These are phyloP conservation scores for Umbilicaria muhlenbergii DNA, from an alignment of 495 filamentous ascomycete genomes.

Conservation along the genomic window DNA sequence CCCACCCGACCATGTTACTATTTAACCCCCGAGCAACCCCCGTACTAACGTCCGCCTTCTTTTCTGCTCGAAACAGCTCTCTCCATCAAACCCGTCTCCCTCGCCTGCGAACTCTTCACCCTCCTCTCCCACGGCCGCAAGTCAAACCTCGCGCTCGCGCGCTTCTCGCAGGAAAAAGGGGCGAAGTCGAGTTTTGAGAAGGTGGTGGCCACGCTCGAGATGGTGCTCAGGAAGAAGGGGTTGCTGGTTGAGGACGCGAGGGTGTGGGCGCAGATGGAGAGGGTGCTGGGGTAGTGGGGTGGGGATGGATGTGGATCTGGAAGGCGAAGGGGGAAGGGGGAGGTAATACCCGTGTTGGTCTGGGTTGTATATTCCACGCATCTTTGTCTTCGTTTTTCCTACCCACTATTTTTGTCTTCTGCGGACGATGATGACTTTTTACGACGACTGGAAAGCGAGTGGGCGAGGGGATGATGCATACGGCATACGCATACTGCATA, in stretches of 20 bases:
- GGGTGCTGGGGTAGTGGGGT: constrained; percentile 8
- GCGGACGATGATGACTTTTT: no score
- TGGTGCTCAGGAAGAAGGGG: constrained; percentile 38
- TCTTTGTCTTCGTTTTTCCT: no score
- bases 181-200: constrained; percentile 72
- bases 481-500: no score
- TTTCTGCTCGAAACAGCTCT: no score
- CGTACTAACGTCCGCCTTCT: background rate
- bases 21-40: background rate
- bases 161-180: constrained; percentile 76
- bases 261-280: constrained; percentile 6
- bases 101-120: constrained; percentile 71
- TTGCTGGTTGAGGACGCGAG: constrained; percentile 48
- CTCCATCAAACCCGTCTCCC: constrained; percentile 57
- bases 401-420: no score
- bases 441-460: no score
- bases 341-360: no score
- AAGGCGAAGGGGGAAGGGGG: background rate
- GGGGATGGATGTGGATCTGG: no score
- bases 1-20: background rate
- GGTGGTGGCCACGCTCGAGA: constrained; percentile 58
- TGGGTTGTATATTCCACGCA: no score
- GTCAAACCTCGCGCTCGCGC: constrained; percentile 56
- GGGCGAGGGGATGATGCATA: no score
- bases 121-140: constrained; percentile 62